Evolutionary conservation across 1,284 basidiomycete genomes (phyloP).

Genomic region (Trichosporon ovoides): DNA sequence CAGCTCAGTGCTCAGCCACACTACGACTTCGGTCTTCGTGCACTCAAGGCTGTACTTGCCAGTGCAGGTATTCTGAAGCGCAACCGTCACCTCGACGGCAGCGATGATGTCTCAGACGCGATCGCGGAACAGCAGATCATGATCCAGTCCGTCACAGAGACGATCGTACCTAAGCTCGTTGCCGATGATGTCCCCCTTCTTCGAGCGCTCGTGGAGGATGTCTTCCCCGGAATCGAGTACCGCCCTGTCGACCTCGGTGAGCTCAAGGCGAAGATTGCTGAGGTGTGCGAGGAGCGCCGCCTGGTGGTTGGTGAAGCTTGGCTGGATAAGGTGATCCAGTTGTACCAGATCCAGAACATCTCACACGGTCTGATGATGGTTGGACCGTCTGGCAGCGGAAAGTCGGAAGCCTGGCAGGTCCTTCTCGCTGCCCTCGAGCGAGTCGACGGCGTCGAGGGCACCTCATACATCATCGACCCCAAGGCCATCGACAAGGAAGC

Average conservation of each 20-base stretch:
- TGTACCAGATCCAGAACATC: constrained; percentile 99
- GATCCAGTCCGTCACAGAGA: constrained; percentile 99
- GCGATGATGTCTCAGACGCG: constrained; percentile 52
- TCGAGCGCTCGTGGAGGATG: constrained; percentile 89
- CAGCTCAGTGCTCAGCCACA: constrained; percentile 96
- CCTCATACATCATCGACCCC: constrained; percentile 95
- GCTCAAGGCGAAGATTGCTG: constrained; percentile 74
- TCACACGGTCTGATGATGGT: constrained; percentile 99
- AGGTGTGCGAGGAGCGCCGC: constrained; percentile 80
- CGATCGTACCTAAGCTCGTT: constrained; percentile 96
- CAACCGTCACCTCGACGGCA: constrained; percentile 59
- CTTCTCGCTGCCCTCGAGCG: constrained; percentile 85
- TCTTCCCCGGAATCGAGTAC: constrained; percentile 94
- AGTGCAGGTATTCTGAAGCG: constrained; percentile 97
- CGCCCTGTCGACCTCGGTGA: constrained; percentile 80
- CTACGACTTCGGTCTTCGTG: constrained; percentile 98
- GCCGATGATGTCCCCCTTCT: constrained; percentile 94
- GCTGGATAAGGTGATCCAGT: constrained; percentile 92
- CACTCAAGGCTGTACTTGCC: constrained; percentile 90
- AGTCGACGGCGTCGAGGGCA: constrained; percentile 84
- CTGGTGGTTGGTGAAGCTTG: constrained; percentile 81
- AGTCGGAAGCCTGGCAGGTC: constrained; percentile 96
- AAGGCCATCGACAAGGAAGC: constrained; percentile 99
- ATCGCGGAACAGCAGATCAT: constrained; percentile 89
- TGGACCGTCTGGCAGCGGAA: constrained; percentile 92